Conservation (phyloP, 768 basidiomycete species). For the Cyclocybe cylindracea region DNA sequence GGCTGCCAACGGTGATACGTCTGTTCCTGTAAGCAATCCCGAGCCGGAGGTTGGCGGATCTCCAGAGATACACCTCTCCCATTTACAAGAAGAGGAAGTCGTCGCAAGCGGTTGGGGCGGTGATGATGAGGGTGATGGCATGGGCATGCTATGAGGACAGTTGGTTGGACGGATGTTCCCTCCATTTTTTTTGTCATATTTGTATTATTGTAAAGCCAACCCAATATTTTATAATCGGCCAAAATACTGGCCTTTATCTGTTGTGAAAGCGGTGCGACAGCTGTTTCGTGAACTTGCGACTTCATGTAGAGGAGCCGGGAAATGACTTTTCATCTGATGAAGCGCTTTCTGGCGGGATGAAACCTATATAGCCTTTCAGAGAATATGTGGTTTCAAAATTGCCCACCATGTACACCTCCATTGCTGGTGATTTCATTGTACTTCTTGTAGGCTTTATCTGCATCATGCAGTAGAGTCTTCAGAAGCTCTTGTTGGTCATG, state of each 20-base stretch:
- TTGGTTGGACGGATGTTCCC: constrained; percentile 4
- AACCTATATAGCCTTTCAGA: no score
- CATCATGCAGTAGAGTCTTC: constrained; percentile 3
- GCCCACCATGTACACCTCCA: not conserved
- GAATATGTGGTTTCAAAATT: no score
- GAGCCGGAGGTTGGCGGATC: constrained; percentile 31
- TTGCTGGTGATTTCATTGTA: not conserved
- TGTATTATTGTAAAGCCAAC: constrained; percentile 6
- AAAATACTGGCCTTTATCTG: no score
- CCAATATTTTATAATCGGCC: no score
- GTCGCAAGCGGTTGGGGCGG: constrained; percentile 76
- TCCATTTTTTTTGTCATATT: constrained; percentile 9
- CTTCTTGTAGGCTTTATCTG: not conserved
- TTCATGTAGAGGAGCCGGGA: no score
- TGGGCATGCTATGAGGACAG: constrained; percentile 59
- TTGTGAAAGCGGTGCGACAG: no score
- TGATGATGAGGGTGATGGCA: constrained; percentile 69
- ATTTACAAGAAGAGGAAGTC: constrained; percentile 56
- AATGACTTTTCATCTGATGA: no score
- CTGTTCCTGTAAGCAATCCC: constrained; percentile 7
- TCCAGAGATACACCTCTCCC: constrained; percentile 21
- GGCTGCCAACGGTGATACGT: constrained; percentile 9
- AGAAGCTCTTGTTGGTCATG: constrained; percentile 3
- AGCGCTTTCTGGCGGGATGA: no score
- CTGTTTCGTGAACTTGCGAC: no score